Base-by-base conservation (phyloP, 805 yeast species). In the Tetrapisispora arboricola region DNA sequence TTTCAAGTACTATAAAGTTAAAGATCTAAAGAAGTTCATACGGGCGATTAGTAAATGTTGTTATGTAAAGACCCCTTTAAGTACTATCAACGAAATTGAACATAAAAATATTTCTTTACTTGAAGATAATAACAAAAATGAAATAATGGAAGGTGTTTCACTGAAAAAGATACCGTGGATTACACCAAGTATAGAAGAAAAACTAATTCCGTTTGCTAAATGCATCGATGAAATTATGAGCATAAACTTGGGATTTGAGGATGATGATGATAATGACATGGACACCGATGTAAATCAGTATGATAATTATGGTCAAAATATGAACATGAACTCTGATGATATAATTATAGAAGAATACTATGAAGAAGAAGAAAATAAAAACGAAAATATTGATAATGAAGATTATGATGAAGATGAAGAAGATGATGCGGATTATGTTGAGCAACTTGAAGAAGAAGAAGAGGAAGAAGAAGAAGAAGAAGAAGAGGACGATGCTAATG, bases 11-110 rank as follows among this genome's bases (percentile, higher is more conserved):
- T 62, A 58, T 32, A 57, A 59, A 16, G 53, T 57, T 5, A 49
- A 45, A 17, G 65, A 59, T 20, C 40, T 68, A 1, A 47, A 54
- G n/a, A 74, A 75, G 49, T 73, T 65, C 48, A 57, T 71, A 22
- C 62, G 68, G 39, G 71, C 77, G 0, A 38, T 75, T 19, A 60
- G 53, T 16, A 58, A 51, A 39, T 58, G 63, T 44, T 50, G 56
- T 32, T 21, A 47, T 34, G 61, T 59, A 1, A 46, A 40, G 5
- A 45, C 51, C 6, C 22, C 42, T 16, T 48, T 52, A 48, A 43
- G 43, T 32, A 7, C 13, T 3, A 21, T 13, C 2, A 13, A 21
- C n/a, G 10, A 21, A n/a, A 34, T 13, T 8, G 36, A 31, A 11
- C 29, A 26, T 19, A 21, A 21, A 8, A 15, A 16, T 15, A 11